These are phyloP conservation scores for Nakazawaea wickerhamii DNA, from an alignment of 805 yeast genomes.

Conservation along the genomic window DNA sequence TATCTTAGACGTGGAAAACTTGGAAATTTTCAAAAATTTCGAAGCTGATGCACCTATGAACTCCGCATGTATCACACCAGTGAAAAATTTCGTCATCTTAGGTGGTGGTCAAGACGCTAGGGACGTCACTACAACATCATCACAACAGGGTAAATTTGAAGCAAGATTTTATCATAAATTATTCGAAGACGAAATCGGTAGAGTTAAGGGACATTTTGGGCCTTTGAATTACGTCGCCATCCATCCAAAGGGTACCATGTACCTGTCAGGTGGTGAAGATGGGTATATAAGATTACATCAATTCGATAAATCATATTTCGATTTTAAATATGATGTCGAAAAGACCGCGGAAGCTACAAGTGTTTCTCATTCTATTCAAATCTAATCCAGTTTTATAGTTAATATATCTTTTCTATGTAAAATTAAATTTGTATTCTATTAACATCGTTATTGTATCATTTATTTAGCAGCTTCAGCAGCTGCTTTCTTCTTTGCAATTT, in stretches of 20 bases:
- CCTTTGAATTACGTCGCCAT: conserved; percentile 92
- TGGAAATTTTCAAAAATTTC: conserved; percentile 67
- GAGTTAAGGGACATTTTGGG: conserved; percentile 98
- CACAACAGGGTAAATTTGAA: conserved; percentile 93
- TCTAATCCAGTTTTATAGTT: not conserved
- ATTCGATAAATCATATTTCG: conserved; percentile 89
- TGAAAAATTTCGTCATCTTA: conserved; percentile 83
- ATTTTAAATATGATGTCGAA: conserved; percentile 89
- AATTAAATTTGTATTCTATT: too few species aligned
- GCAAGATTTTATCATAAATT: conserved; percentile 94
- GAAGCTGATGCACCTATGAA: conserved; percentile 91
- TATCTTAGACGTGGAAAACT: conserved; percentile 70
- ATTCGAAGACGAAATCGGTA: conserved; percentile 92
- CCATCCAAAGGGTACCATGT: conserved; percentile 90
- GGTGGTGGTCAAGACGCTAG: conserved; percentile 99
- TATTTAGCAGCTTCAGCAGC: conserved; percentile 22
- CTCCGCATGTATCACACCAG: conserved; percentile 90
- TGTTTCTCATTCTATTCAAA: conserved; percentile 1
- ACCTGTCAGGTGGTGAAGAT: conserved; percentile 98
- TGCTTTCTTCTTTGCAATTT: conserved; percentile 35
- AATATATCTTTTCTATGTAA: not conserved
- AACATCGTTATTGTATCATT: not conserved
- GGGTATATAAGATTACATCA: conserved; percentile 93
- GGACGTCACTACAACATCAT: conserved; percentile 95
- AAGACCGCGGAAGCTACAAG: conserved; percentile 55